Conservation (phyloP, 2,329 filamentous ascomycete species). For the Lecanicillium sp. region DNA sequence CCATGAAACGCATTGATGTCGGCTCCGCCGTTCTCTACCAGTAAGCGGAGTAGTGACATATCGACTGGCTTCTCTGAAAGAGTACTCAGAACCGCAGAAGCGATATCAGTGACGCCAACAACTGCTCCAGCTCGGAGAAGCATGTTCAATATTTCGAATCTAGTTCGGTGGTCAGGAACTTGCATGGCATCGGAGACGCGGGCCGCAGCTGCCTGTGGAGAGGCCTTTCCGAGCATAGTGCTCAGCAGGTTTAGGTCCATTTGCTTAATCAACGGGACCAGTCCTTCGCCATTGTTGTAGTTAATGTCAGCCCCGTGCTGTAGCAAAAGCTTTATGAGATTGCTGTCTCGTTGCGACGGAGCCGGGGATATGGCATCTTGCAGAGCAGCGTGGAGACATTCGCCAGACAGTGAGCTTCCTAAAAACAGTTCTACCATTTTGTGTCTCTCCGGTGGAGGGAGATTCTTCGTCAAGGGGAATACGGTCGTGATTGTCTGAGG, state of each 20-base stretch:
- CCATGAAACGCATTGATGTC: conserved; percentile 44
- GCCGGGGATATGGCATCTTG: conserved; percentile 45
- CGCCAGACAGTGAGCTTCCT: conserved; percentile 36
- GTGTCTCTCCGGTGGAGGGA: conserved; percentile 35
- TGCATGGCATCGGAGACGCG: conserved; percentile 41
- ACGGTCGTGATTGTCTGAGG: conserved; percentile 38
- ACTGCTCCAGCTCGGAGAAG: conserved; percentile 39
- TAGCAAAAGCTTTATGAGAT: conserved; percentile 44
- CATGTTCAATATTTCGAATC: conserved; percentile 39
- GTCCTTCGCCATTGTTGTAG: conserved; percentile 41
- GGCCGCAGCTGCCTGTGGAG: conserved; percentile 38
- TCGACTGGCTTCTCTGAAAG: conserved; percentile 41
- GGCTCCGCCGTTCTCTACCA: conserved; percentile 43
- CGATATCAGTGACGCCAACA: conserved; percentile 33
- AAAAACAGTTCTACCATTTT: conserved; percentile 44
- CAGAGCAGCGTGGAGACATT: conserved; percentile 39
- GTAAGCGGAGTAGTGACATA: conserved; percentile 36
- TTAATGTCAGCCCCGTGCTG: conserved; percentile 46
- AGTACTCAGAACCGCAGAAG: conserved; percentile 31
- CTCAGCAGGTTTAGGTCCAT: conserved; percentile 38
- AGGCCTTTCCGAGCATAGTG: conserved; percentile 36
- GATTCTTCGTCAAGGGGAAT: conserved; percentile 39
- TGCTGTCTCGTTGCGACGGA: conserved; percentile 38
- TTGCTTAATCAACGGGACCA: conserved; percentile 39
- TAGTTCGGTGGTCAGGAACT: conserved; percentile 30